Conservation (phyloP, 2,329 filamentous ascomycete genomes). For the Phaeosphaeriaceae sp. region DNA sequence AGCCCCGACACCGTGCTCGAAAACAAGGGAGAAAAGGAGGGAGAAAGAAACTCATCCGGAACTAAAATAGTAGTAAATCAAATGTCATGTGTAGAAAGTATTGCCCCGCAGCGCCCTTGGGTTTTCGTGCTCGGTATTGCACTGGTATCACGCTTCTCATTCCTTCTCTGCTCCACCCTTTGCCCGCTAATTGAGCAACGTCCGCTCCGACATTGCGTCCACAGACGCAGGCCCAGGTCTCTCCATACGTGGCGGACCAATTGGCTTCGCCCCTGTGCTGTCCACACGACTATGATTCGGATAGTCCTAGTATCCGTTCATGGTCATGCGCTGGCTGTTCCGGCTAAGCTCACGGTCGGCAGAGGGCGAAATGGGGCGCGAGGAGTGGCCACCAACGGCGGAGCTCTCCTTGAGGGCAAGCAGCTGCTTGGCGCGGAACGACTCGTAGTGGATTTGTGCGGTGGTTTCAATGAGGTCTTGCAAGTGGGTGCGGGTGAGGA, state of each 20-base stretch:
- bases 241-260: conserved; percentile 30
- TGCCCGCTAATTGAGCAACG: not conserved
- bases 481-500: conserved; percentile 96
- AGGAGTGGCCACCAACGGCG: conserved; percentile 77
- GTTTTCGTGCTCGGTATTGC: conserved; percentile 42
- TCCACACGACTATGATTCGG: conserved; percentile 42
- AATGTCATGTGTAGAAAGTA: conserved; percentile 37
- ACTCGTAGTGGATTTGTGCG: conserved; percentile 99
- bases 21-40: conserved; percentile 41
- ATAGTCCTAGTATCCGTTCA: conserved; percentile 89
- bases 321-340: conserved; percentile 95
- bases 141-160: conserved; percentile 48
- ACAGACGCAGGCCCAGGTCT: conserved; percentile 28
- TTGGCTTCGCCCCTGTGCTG: conserved; percentile 34
- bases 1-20: conserved; percentile 31
- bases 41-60: conserved; percentile 35
- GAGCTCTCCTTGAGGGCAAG: conserved; percentile 98
- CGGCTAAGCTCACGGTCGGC: conserved; percentile 96
- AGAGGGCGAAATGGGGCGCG: conserved; percentile 92
- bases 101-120: conserved; percentile 21
- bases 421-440: conserved; percentile 98
- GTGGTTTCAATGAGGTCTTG: conserved; percentile 99
- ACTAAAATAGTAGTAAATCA: conserved; percentile 48
- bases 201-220: conserved; percentile 28
- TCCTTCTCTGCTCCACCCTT: conserved; percentile 3